Percentiles rank a stretch among this genome's conserved stretches.
These are phyloP conservation scores for Diophrys sp. DNA, from an alignment of 73 alveolate genomes.

Conservation along the genomic window DNA sequence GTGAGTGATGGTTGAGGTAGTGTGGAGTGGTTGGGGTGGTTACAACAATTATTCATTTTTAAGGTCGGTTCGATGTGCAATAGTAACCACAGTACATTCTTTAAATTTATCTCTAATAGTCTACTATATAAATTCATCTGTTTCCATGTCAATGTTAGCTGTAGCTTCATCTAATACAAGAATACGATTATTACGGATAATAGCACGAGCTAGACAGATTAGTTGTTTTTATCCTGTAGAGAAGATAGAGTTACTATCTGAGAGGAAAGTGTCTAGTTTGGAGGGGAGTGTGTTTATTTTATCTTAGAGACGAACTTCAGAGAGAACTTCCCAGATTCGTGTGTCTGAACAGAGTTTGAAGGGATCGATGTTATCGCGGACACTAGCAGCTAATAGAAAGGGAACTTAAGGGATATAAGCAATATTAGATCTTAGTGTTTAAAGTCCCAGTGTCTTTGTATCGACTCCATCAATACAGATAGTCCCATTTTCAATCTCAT, in stretches of 20 bases:
- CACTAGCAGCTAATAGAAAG: conserved; percentile 57
- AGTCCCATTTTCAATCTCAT: conserved; percentile 37
- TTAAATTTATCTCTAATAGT: conserved; percentile 34
- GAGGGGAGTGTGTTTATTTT: neutral
- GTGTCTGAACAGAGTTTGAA: conserved; percentile 15
- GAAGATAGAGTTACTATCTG: conserved; percentile 10
- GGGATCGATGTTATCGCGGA: conserved; percentile 53
- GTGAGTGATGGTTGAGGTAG: too few species aligned
- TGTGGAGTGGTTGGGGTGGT: too few species aligned
- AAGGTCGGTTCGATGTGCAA: conserved; percentile 64
- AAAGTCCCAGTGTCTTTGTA: conserved; percentile 40
- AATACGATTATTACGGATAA: conserved; percentile 48
- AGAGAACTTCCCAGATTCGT: conserved; percentile 5
- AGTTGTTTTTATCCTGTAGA: conserved; percentile 62
- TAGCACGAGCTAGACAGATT: conserved; percentile 62
- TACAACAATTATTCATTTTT: too few species aligned
- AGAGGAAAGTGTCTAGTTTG: neutral
- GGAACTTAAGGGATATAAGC: conserved; percentile 85
- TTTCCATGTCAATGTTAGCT: too few species aligned
- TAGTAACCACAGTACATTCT: conserved; percentile 52
- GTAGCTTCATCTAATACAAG: conserved; percentile 64
- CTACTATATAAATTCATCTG: conserved; percentile 56
- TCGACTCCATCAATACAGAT: conserved; percentile 43
- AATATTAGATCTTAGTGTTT: conserved; percentile 59
- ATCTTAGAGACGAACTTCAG: conserved; percentile 8